Base-by-base conservation (phyloP, 2,329 filamentous ascomycete species). In the Paramyrothecium sp. region DNA sequence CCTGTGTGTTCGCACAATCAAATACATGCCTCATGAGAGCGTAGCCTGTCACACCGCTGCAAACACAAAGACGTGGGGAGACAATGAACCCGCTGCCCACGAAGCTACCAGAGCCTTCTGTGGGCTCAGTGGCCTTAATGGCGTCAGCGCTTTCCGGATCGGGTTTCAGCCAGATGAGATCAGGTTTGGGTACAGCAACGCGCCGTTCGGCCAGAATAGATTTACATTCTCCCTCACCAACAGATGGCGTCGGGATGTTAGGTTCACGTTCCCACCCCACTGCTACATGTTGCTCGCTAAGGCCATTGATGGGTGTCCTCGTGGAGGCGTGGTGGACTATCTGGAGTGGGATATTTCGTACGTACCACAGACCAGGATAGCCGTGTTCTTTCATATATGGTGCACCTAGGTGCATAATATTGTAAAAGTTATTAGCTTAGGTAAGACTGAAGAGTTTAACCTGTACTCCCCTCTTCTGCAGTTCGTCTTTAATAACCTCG, bases 1-100 rank as follows among this genome's bases (percentile, higher is more conserved):
- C 21, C 53, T 56, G 22, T 66, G 60, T 22, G 58, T 63, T 16
- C 22, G 49, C 8, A 48, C 59, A 13, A 56, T 61, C 19, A 56
- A 58, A 23, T 26, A 21, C 21, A 11, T 23, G 20, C 49, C 49
- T 20, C 41, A 4, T 17, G 19, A 20, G 41, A 20, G 16, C 13
- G 17, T 20, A 46, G 19, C 41, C 17, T 46, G 41, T 12, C 16
- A 46, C 13, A 46, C 41, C 17, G 41, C 41, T 17, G 19, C 41
- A 4, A 20, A 46, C 41, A 46, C 41, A 20, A 46, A 46, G 41
- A 46, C 41, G 13, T 46, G 41, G 41, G 41, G 41, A 17, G 41
- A 46, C 41, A 46, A 46, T 20, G 17, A n/a, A 17, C 41, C 41
- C 7, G 16, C 16, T 20, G 41, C 41, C 41, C 17, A n/a, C 41